phyloP scores from a whole-genome alignment of 768 basidiomycete species.

The Hypholoma sublateritium region DNA sequence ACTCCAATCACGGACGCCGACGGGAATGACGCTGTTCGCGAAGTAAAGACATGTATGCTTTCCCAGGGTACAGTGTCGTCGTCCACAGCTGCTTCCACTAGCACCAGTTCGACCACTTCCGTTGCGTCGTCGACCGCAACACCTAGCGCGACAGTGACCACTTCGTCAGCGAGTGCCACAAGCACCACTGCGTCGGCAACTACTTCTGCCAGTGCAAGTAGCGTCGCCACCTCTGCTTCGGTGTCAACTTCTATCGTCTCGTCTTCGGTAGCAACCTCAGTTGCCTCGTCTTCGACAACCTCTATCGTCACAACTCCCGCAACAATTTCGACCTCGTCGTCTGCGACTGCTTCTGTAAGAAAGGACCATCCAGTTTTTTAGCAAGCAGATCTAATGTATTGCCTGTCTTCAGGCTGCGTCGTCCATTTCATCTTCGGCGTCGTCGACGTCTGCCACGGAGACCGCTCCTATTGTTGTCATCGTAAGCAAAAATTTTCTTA shows the following conservation, averaged over 20 bases:
- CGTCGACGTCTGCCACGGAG: constrained; percentile 9
- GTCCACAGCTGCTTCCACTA: constrained; percentile 7
- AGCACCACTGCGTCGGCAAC: constrained; percentile 4
- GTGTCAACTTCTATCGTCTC: background rate
- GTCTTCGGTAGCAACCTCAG: background rate
- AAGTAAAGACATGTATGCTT: constrained; percentile 54
- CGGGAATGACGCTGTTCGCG: constrained; percentile 49
- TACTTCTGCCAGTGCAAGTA: constrained; percentile 6
- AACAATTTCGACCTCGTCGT: constrained; percentile 4
- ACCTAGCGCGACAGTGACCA: constrained; percentile 12
- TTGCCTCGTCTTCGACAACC: background rate
- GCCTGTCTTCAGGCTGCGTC: constrained; percentile 10
- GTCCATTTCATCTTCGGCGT: constrained; percentile 6
- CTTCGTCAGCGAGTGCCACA: constrained; percentile 14
- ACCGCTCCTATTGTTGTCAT: constrained; percentile 13
- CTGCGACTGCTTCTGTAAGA: background rate
- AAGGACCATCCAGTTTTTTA: too few species aligned
- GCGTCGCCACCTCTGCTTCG: background rate
- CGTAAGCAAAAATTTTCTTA: constrained; percentile 2
- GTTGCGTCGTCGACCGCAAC: constrained; percentile 15
- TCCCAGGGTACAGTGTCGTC: constrained; percentile 22
- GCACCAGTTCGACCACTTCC: constrained; percentile 8
- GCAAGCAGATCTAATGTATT: constrained; percentile 1
- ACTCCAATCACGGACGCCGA: constrained; percentile 50
- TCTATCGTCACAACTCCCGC: background rate